Conservation (phyloP, 352 stramenopile genomes). For the Lagenidium giganteum region DNA sequence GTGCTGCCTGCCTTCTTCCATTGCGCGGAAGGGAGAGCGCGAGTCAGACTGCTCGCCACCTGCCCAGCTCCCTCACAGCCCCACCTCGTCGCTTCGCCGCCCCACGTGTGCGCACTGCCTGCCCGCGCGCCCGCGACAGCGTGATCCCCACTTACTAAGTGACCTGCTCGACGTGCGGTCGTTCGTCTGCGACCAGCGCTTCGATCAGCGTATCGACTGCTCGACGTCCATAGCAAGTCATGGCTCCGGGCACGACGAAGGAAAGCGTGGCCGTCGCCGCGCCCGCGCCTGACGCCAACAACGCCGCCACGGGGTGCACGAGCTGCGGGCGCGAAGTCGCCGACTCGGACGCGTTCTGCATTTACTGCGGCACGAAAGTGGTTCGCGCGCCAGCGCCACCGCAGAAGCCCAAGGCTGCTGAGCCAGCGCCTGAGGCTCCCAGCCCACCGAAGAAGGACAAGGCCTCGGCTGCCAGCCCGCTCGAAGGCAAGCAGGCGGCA, state of each 20-base stretch:
- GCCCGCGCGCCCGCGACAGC: too few species aligned
- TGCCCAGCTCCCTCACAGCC: too few species aligned
- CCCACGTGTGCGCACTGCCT: too few species aligned
- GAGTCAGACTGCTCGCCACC: too few species aligned
- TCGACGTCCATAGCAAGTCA: slow-evolving; percentile 14
- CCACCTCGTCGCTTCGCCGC: too few species aligned
- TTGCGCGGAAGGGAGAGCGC: too few species aligned
- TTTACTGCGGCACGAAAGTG: slow-evolving; percentile 86
- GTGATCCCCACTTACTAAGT: too few species aligned
- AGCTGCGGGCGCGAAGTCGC: slow-evolving; percentile 75
- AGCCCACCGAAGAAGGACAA: too few species aligned
- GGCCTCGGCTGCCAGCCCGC: slow-evolving; percentile 1
- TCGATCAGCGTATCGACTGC: too few species aligned
- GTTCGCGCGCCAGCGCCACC: slow-evolving; percentile 55
- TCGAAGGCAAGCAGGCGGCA: slow-evolving; percentile 1
- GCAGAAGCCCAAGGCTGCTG: slow-evolving; percentile 27
- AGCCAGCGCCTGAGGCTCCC: slow-evolving; percentile 4
- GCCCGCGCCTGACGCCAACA: slow-evolving; percentile 22
- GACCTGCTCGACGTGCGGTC: too few species aligned
- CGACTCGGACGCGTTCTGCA: slow-evolving; percentile 76
- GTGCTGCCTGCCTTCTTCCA: too few species aligned
- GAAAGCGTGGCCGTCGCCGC: slow-evolving; percentile 39
- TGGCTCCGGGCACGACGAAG: slow-evolving; percentile 66
- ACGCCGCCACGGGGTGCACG: slow-evolving; percentile 56
- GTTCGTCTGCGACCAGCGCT: too few species aligned